Evolutionary conservation across 2,329 filamentous ascomycete species (phyloP).

Genomic region (Ophiostoma quercus): DNA sequence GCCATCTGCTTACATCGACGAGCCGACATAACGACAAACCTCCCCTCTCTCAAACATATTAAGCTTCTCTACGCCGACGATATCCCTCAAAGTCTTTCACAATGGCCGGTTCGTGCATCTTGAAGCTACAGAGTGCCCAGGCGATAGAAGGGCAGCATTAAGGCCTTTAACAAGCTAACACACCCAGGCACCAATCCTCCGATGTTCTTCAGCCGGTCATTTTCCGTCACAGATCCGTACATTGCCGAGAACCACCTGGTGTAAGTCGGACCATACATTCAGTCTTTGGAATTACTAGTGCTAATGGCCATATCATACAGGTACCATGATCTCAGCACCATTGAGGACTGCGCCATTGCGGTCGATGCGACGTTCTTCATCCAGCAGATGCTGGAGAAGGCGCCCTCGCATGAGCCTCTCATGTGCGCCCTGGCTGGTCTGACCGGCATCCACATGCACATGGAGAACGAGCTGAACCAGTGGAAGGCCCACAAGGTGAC

Average conservation of each 20-base stretch:
- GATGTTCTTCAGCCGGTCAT: neutral
- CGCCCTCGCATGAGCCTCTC: slow-evolving; percentile 74
- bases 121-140: neutral
- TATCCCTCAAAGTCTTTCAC: neutral
- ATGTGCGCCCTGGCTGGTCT: slow-evolving; percentile 84
- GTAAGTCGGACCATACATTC: neutral
- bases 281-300: neutral
- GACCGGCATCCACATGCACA: slow-evolving; percentile 69
- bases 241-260: slow-evolving; percentile 30
- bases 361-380: slow-evolving; percentile 91
- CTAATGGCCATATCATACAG: slow-evolving; percentile 32
- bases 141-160: neutral
- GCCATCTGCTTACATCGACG: neutral
- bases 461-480: slow-evolving; percentile 68
- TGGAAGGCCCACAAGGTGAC: slow-evolving; percentile 66
- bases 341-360: slow-evolving; percentile 70
- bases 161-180: neutral
- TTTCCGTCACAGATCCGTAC: slow-evolving; percentile 27
- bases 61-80: neutral
- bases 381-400: slow-evolving; percentile 65
- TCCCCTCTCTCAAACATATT: neutral
- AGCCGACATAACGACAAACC: neutral
- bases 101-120: neutral
- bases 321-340: slow-evolving; percentile 59
- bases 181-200: neutral